Base-by-base conservation (phyloP, 495 filamentous ascomycete species). In the Viridothelium virens region DNA sequence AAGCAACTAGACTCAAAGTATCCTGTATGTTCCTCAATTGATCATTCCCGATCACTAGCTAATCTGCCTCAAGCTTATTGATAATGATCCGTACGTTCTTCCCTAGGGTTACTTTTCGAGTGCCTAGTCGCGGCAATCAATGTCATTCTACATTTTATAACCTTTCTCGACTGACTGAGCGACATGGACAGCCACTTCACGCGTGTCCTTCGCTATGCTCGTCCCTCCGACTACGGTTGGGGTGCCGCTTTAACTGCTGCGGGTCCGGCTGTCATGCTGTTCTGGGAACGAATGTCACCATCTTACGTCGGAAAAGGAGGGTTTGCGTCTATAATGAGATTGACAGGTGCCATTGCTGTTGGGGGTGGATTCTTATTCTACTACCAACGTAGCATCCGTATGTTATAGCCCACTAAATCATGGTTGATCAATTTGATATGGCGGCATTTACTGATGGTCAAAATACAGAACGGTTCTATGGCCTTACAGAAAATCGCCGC, bases 21-120 rank as follows among this genome's bases (percentile, higher is more conserved):
- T 76, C 91, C 91, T 61, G 92, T 96, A 81, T 70, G 86, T 81
- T 0, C n/a, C 31, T 10, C 53, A 59, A 59, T 59, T 11, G 25
- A 14, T 59, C 53, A 14, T 10, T 36, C 36, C 36, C 31, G 31
- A 10, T 53, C 0, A 67, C 71, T 64, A 48, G 56, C 69, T 74
- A 71, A 74, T 67, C 67, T 38, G 10, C 47, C 69, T 67, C 72
- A 73, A 97, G 93, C 88, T 96, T 79, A 97, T 97, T 76, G 93
- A 97, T 81, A 92, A 86, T 80, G 93, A 97, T 79, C 93, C 93
- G 93, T 97, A 91, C 76, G 88, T 37, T 56, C 56, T 36, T 61
- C 38, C 7, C 67, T 63, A 46, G 16, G 38, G 12, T 41, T 61
- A n/a, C 65, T 61, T 56, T 38, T 10, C 66, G 70, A 70, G 67